Conservation (phyloP, 495 filamentous ascomycete species). For the Trichocladium uniseriatum region DNA sequence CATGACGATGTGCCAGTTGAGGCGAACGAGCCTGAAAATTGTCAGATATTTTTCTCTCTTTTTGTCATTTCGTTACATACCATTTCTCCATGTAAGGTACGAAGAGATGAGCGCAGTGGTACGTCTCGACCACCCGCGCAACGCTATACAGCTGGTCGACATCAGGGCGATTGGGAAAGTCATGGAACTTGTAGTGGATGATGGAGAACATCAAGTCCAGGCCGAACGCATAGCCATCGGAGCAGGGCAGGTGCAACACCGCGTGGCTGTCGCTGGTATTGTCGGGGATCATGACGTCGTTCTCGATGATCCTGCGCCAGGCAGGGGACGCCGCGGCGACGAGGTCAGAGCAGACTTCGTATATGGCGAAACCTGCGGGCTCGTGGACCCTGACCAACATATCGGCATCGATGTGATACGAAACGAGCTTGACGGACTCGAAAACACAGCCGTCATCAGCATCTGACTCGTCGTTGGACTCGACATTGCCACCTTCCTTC, state of each 20-base stretch:
- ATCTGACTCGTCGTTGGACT: not conserved
- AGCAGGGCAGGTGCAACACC: too few relatives aligned
- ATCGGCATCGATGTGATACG: conserved; percentile 16
- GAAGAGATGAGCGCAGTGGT: conserved; percentile 11
- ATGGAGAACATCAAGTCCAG: conserved; percentile 19
- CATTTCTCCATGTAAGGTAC: conserved; percentile 15
- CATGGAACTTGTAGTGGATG: conserved; percentile 20
- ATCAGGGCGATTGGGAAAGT: conserved; percentile 8
- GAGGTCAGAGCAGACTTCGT: conserved; percentile 6
- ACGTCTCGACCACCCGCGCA: conserved; percentile 15
- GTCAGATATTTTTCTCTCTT: not conserved
- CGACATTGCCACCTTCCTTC: too few relatives aligned
- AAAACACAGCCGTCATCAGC: too few relatives aligned
- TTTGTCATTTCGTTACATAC: not conserved
- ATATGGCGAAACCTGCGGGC: not conserved
- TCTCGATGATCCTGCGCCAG: conserved; percentile 9
- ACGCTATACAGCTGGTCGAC: conserved; percentile 12
- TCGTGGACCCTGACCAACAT: conserved; percentile 7
- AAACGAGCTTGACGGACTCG: not conserved
- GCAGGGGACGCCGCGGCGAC: conserved; percentile 13
- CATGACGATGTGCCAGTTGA: conserved; percentile 11
- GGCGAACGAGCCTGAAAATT: not conserved
- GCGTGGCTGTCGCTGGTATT: not conserved
- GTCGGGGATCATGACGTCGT: not conserved
- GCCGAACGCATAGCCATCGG: conserved; percentile 5